A percentile compares a stretch with the other conserved stretches of the same genome.
Evolutionary conservation across 169 alveolate species (phyloP).

Genomic region (Plasmodium fragile): DNA sequence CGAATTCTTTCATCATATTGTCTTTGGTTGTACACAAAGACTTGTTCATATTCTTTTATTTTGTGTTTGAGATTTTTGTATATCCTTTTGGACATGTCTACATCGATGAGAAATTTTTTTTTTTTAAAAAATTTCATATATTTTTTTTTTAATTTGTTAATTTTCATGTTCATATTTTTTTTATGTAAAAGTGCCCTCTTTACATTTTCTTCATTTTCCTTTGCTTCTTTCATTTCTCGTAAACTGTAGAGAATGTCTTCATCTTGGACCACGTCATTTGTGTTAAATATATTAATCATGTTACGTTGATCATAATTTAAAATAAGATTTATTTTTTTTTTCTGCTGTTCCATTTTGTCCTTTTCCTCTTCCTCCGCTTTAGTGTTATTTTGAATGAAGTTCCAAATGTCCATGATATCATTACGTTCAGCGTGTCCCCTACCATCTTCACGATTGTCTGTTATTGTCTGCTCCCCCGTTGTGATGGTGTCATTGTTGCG

Average conservation of each 20-base stretch:
- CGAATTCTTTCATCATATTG: conserved; percentile 38
- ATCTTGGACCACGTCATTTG: conserved; percentile 17
- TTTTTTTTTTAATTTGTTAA: conserved; percentile 29
- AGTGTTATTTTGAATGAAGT: conserved; percentile 34
- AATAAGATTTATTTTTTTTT: conserved; percentile 30
- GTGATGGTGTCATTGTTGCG: neutral
- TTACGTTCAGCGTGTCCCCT: neutral
- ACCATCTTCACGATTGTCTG: neutral
- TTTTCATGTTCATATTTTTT: conserved; percentile 40
- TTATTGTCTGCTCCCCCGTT: neutral
- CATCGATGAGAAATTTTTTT: conserved; percentile 48
- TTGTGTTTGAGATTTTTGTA: neutral
- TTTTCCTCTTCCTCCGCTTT: conserved; percentile 11
- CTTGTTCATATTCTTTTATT: conserved; percentile 16
- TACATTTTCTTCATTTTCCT: conserved; percentile 46
- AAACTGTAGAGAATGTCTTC: conserved; percentile 51
- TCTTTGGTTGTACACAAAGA: conserved; percentile 13
- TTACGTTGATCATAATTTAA: conserved; percentile 43
- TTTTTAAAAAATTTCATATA: conserved; percentile 22
- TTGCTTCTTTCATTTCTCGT: conserved; percentile 44
- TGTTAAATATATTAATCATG: conserved; percentile 20
- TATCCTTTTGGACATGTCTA: conserved; percentile 7
- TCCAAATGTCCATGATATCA: conserved; percentile 52
- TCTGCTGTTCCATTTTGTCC: conserved; percentile 39
- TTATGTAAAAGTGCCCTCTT: conserved; percentile 42